A percentile compares a stretch with the other conserved stretches of the same genome.
Evolutionary conservation across 108 stramenopile genomes (phyloP).

Genomic region (Fragilaria radians): DNA sequence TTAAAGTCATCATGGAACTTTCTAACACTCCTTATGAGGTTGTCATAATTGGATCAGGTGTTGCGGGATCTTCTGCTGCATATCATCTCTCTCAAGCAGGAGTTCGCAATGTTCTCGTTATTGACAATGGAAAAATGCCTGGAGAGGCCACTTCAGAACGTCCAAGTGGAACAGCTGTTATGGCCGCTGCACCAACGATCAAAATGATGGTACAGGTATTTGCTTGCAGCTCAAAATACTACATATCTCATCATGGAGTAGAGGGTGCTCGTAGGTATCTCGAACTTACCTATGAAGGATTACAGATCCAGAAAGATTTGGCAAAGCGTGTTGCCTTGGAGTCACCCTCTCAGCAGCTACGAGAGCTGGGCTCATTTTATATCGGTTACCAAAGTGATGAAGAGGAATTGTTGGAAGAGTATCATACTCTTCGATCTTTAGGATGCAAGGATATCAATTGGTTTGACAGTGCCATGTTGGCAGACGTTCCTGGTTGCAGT

Average conservation of each 20-base stretch:
- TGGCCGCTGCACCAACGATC: conserved; percentile 16
- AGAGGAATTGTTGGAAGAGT: conserved; percentile 23
- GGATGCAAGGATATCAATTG: conserved; percentile 23
- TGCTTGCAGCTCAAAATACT: conserved; percentile 12
- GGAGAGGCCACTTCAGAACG: conserved; percentile 19
- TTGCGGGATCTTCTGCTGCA: conserved; percentile 18
- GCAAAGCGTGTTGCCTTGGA: conserved; percentile 18
- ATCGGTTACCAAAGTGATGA: conserved; percentile 12
- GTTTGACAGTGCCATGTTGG: conserved; percentile 16
- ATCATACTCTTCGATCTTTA: conserved; percentile 10
- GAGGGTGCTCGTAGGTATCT: conserved; percentile 29
- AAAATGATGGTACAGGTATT: conserved; percentile 42
- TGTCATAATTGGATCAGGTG: conserved; percentile 21
- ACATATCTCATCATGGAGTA: conserved; percentile 23
- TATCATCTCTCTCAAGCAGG: conserved; percentile 21
- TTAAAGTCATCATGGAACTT: background rate
- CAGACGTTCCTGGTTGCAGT: conserved; percentile 16
- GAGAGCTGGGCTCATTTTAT: conserved; percentile 35
- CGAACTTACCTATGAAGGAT: conserved; percentile 18
- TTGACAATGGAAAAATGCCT: conserved; percentile 22
- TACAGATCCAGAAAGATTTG: conserved; percentile 26
- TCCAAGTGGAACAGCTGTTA: conserved; percentile 25
- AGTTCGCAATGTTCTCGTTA: no score
- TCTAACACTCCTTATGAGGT: no score
- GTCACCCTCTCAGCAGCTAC: conserved; percentile 1